Evolutionary conservation across 495 filamentous ascomycete species (phyloP).

Genomic region (Podospora sp.): DNA sequence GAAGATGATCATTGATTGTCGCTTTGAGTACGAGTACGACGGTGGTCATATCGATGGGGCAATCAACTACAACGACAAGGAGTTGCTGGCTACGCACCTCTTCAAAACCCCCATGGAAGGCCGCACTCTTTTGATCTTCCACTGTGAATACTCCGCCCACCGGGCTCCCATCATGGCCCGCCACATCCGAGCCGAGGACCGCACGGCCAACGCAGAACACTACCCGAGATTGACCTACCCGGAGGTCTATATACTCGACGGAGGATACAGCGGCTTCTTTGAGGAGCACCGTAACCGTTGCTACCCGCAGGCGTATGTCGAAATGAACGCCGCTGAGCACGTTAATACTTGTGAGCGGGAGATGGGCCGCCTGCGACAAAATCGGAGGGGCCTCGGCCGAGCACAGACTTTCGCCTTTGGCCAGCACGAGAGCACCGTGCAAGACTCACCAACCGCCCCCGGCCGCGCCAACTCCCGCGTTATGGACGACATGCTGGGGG

Average conservation of each 20-base stretch:
- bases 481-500: conserved; percentile 56
- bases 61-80: conserved; percentile 95
- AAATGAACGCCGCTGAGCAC: conserved; percentile 90
- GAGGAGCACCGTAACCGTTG: conserved; percentile 73
- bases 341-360: conserved; percentile 89
- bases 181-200: conserved; percentile 84
- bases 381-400: conserved; percentile 78
- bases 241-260: conserved; percentile 94
- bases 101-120: conserved; percentile 66
- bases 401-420: conserved; percentile 95
- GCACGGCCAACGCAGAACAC: conserved; percentile 72
- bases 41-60: conserved; percentile 94
- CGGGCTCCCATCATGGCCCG: conserved; percentile 96
- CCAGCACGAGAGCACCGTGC: conserved; percentile 62
- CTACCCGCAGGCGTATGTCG: conserved; percentile 91
- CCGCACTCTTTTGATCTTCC: conserved; percentile 82
- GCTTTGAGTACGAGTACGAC: conserved; percentile 98
- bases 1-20: conserved; percentile 87
- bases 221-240: conserved; percentile 92
- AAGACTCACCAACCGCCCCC: conserved; percentile 78
- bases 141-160: conserved; percentile 98
- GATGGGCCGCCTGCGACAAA: conserved; percentile 78
- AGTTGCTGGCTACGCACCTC: conserved; percentile 73
- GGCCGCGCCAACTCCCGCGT: conserved; percentile 50
- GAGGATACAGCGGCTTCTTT: conserved; percentile 95